Evolutionary conservation across 345 rosid genomes (phyloP), one percentile per base, ranked within the genome.

Genomic region (Dipteronia dyeriana): DNA sequence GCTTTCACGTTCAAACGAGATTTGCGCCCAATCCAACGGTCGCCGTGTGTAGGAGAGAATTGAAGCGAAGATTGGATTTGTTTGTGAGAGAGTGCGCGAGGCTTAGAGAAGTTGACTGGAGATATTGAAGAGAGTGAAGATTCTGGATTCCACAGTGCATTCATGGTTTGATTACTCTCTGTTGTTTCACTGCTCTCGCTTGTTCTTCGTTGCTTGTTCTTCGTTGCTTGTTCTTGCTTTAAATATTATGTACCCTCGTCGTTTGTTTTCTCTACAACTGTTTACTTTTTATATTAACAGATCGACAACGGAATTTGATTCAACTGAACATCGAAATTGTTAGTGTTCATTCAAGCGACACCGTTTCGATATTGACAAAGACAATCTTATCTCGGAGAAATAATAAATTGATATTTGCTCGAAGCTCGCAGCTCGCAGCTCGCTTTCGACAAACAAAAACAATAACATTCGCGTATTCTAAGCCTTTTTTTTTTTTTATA

Each of bases 91-190:
- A 75, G 64, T 71, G 51, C 16, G 34, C 34, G 83, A 75, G 83
- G 75, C 2, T 66, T 76, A 17, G 73, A 64, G 85, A 80, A 56
- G 66, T 68, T 82, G 23, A 78, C 26, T 0, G 90, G 63, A 49
- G 86, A 77, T 49, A 82, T 13, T 26, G 80, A 82, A 41, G 81
- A 80, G 39, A 85, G 60, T n/a, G 83, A 78, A 79, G 80, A 78
- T 56, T 88, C 76, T 10, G 83, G 82, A 63, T 76, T 82, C 19
- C 88, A 66, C 22, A 92, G 90, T 45, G 91, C 87, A 83, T 80
- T 85, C 98, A 94, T 94, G 77, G 83, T 77, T 53, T 82, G 49
- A 29, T 51, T 9, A 5, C 76, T 61, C 25, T 17, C 26, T 26
- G 26, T 26, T 26, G 26, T 26, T 26, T 26, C 76, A 43, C 25